These are phyloP conservation scores for Talaromyces piceae DNA, from an alignment of 2,329 filamentous ascomycete genomes.

Conservation along the genomic window DNA sequence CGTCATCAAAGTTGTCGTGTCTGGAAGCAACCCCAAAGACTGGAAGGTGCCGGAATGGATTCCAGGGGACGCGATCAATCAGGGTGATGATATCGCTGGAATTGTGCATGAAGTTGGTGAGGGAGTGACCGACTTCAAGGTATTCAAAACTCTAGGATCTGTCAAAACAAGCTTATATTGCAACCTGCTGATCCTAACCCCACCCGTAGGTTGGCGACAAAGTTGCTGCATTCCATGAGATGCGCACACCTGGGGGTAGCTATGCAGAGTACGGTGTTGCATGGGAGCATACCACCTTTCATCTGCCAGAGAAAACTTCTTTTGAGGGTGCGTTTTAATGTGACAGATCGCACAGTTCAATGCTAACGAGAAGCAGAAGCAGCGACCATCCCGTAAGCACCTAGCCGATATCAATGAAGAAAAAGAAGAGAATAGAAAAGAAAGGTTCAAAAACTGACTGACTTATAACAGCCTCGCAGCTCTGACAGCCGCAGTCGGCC, in stretches of 20 bases:
- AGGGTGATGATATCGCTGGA: constrained; percentile 47
- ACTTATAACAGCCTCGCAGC: constrained; percentile 34
- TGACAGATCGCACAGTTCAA: neutral
- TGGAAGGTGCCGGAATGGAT: constrained; percentile 16
- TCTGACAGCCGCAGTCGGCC: constrained; percentile 46
- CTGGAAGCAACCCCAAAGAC: constrained; percentile 8
- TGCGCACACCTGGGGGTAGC: constrained; percentile 42
- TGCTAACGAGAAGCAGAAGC: constrained; percentile 34
- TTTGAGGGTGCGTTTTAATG: constrained; percentile 41
- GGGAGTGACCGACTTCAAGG: constrained; percentile 46
- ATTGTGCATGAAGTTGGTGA: constrained; percentile 45
- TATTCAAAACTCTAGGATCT: too few species aligned
- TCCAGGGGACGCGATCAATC: constrained; percentile 26
- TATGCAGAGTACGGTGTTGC: constrained; percentile 52
- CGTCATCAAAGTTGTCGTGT: constrained; percentile 16
- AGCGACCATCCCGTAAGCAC: constrained; percentile 44
- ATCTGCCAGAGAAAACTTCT: constrained; percentile 41
- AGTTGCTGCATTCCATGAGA: constrained; percentile 44
- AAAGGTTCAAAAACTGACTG: neutral
- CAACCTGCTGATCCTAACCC: too few species aligned
- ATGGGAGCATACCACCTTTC: constrained; percentile 47
- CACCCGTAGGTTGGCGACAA: constrained; percentile 40
- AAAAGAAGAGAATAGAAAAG: too few species aligned
- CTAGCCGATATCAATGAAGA: neutral
- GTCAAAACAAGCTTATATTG: too few species aligned